Evolutionary conservation across 805 yeast species (phyloP), one percentile per base, ranked within the genome.

Genomic region (Myxozyma lipomycoides): DNA sequence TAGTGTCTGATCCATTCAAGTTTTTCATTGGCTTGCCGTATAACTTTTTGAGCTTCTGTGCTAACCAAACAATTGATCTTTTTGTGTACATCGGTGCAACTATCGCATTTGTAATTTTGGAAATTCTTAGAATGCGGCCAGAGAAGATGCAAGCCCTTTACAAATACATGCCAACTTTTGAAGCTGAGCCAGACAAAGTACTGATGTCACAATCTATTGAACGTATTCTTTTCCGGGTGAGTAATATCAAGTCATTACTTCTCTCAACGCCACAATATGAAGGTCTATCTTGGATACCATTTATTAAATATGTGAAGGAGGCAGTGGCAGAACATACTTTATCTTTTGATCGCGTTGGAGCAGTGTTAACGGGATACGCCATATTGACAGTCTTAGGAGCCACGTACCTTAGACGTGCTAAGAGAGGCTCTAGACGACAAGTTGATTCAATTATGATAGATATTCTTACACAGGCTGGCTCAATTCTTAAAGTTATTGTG

Each of bases 401-500:
- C 12, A 22, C 37, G 23, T 56, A 56, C 35, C 38, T 56, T 15
- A 42, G 47, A 10, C 23, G 30, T 19, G 30, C n/a, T 19, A 23
- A 40, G 4, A 17, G 44, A 15, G 25, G 42, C 19, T 28, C 49
- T n/a, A 42, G 48, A 17, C 30, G 49, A 7, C 52, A 44, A 2
- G n/a, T 49, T 10, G 61, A 52, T 25, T 37, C 40, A n/a, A 37
- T 44, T 7, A 23, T 57, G 10, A 42, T 44, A 9, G 61, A 58
- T 18, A 35, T 38, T 19, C 23, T 61, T 32, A 41, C 55, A 36
- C 64, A 61, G 43, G 51, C 58, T 22, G 65, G 63, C 40, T 67
- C 83, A 30, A 81, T 95, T 1, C 61, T 82, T 22, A 91, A 90
- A 64, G 95, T 91, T 12, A 78, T 86, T 50, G 61, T 78, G 10